These are phyloP conservation scores for Sclerospora graminicola DNA, from an alignment of 352 stramenopile genomes.

Conservation along the genomic window DNA sequence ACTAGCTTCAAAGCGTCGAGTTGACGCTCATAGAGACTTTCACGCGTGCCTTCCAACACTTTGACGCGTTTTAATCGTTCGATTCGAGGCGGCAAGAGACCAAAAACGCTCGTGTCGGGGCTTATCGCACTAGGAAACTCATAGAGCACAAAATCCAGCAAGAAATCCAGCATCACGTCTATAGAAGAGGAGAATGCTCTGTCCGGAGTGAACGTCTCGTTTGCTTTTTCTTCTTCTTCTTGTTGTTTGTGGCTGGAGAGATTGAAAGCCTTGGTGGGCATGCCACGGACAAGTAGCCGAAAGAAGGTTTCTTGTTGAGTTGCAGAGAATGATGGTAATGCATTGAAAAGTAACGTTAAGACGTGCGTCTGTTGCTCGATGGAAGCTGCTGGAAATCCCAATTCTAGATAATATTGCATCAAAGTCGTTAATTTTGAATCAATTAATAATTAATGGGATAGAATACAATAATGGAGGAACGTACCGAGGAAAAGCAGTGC, in stretches of 20 bases:
- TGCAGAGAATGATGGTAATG: conserved; percentile 21
- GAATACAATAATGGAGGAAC: not conserved
- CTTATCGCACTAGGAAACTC: conserved; percentile 17
- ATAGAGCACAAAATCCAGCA: conserved; percentile 60
- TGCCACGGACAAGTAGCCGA: conserved; percentile 37
- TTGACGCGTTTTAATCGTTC: conserved; percentile 45
- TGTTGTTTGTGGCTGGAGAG: conserved; percentile 6
- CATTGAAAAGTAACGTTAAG: conserved; percentile 22
- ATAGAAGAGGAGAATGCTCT: conserved; percentile 15
- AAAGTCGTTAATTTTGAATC: not conserved
- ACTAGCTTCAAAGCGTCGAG: conserved; percentile 48
- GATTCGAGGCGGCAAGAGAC: conserved; percentile 33
- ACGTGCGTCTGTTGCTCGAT: conserved; percentile 31
- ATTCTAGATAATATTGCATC: conserved; percentile 23
- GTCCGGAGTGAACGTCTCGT: not conserved
- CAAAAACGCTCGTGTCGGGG: conserved; percentile 13
- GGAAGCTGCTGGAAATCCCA: conserved; percentile 46
- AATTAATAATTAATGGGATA: not conserved
- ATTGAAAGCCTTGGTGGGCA: conserved; percentile 25
- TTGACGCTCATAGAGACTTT: conserved; percentile 49
- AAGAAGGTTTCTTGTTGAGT: conserved; percentile 58
- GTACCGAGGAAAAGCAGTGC: conserved; percentile 67
- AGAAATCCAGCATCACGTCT: conserved; percentile 52
- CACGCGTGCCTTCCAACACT: conserved; percentile 26
- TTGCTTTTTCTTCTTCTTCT: not conserved